A percentile compares a stretch with the other conserved stretches of the same genome.
Conservation (phyloP, 2,329 filamentous ascomycete species). For the Diaporthe batatas region DNA sequence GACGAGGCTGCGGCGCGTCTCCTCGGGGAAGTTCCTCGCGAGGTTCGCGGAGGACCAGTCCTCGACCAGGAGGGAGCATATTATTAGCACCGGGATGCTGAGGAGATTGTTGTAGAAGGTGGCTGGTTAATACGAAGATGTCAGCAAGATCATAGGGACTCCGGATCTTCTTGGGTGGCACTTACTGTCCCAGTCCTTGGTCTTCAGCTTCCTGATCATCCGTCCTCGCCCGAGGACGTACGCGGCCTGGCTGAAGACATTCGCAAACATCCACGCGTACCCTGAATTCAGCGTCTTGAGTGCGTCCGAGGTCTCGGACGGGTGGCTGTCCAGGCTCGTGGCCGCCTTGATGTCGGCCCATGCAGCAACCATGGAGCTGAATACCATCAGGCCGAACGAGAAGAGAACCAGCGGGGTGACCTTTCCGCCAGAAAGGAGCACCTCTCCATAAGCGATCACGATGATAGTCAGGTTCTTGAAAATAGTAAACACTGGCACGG, state of each 20-base stretch:
- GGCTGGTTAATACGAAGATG: conserved; percentile 64
- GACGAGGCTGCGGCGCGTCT: conserved; percentile 82
- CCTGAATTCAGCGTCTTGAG: conserved; percentile 93
- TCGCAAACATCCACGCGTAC: conserved; percentile 97
- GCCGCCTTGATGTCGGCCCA: conserved; percentile 97
- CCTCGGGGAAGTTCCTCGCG: conserved; percentile 86
- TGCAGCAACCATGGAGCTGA: conserved; percentile 94
- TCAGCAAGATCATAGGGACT: conserved; percentile 49
- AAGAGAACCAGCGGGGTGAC: conserved; percentile 89
- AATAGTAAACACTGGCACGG: conserved; percentile 98
- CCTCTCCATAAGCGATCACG: conserved; percentile 96
- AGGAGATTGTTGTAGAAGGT: conserved; percentile 99
- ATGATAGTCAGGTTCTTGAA: conserved; percentile 99
- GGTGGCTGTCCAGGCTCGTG: conserved; percentile 68
- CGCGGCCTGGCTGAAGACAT: conserved; percentile 92
- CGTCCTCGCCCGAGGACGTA: conserved; percentile 96
- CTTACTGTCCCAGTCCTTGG: conserved; percentile 99
- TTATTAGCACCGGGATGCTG: conserved; percentile 89
- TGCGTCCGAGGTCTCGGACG: conserved; percentile 63
- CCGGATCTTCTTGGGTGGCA: conserved; percentile 46
- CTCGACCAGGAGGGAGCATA: conserved; percentile 85
- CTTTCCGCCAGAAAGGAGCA: conserved; percentile 95
- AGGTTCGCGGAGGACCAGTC: conserved; percentile 93
- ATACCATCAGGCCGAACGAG: conserved; percentile 95
- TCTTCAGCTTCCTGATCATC: conserved; percentile 98